A percentile compares a stretch with the other conserved stretches of the same genome.
These are phyloP conservation scores for Tremella fuciformis DNA, from an alignment of 768 basidiomycete genomes.

Conservation along the genomic window DNA sequence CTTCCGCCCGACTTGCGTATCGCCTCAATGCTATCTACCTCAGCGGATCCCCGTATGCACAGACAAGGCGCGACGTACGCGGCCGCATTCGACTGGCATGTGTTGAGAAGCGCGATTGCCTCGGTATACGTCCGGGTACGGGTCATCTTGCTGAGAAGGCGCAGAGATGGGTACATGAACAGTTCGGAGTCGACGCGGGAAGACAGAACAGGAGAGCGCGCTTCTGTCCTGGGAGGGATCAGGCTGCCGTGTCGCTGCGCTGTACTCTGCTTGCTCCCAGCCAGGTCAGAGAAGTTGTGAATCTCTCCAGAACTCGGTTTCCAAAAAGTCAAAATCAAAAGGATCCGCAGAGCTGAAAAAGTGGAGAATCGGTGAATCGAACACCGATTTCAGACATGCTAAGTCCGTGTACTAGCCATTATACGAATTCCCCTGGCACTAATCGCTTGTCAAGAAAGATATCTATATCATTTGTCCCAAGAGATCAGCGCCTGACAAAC, in stretches of 20 bases:
- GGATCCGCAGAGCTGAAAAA: too few relatives aligned
- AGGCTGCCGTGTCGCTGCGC: too few relatives aligned
- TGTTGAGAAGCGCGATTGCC: conserved; percentile 54
- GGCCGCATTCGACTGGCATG: conserved; percentile 84
- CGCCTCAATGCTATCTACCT: conserved; percentile 60
- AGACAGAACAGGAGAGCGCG: too few relatives aligned
- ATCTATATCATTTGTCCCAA: too few relatives aligned
- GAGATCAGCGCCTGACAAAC: too few relatives aligned
- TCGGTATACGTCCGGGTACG: conserved; percentile 37
- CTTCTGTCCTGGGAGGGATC: too few relatives aligned
- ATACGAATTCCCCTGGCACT: conserved; percentile 1
- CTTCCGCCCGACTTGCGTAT: conserved; percentile 69
- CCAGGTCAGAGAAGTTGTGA: too few relatives aligned
- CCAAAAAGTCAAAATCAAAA: too few relatives aligned
- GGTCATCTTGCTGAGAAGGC: conserved; percentile 24
- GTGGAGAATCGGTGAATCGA: conserved; percentile 5
- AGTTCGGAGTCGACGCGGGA: too few relatives aligned
- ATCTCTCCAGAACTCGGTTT: too few relatives aligned
- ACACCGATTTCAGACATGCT: conserved; percentile 7
- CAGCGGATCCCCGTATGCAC: background rate
- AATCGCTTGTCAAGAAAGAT: background rate
- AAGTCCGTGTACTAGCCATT: conserved; percentile 8
- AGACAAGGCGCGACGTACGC: conserved; percentile 49
- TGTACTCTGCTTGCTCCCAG: too few relatives aligned
- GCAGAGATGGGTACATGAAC: conserved; percentile 11